Base-by-base conservation (phyloP, 1,284 basidiomycete genomes). In the Leccinum angustisporum region DNA sequence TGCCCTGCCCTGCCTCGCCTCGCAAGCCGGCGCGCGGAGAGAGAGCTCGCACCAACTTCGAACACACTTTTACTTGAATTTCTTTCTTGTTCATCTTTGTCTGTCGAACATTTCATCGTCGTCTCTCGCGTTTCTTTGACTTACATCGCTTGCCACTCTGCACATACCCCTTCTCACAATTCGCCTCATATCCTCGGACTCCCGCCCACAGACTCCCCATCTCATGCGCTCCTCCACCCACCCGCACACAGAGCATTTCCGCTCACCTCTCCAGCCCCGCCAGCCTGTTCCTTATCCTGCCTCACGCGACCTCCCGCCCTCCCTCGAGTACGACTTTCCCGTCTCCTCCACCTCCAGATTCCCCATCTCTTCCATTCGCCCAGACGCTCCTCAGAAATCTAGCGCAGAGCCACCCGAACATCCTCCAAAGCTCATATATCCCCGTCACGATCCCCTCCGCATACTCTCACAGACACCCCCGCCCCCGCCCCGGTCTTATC, bases 361-460 rank as follows among this genome's bases (percentile, higher is more conserved):
- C 53, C 72, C 72, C 55, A 68, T 67, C 66, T 73, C 72, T 27
- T 74, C 72, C n/a, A 38, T 74, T 58, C 72, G 72, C 16, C 69
- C 57, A 58, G 72, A 76, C 4, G 60, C 56, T 16, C 73, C 73
- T 2, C 67, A 61, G n/a, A 61, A 56, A 3, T 61, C 63, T 27
- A 68, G 61, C 4, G 69, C 70, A 34, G 38, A 25, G 0, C 70
- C 69, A 11, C 74, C 72, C 7, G 34, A 43, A 1, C 59, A 63
- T 25, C 72, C 72, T 21, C 74, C 73, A 3, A 55, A 63, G 21
- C 74, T 64, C 50, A 54, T 72, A 62, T 73, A 72, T 61, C 72
- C 72, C 1, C 72, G 72, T 31, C 68, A 73, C 64, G 72, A 73
- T 74, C 72, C 72, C 9, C 72, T 73, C 46, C 57, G 61, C 61